A percentile compares a stretch with the other conserved stretches of the same genome.
phyloP scores from a whole-genome alignment of 345 rosid genomes.

The Acer negundo region DNA sequence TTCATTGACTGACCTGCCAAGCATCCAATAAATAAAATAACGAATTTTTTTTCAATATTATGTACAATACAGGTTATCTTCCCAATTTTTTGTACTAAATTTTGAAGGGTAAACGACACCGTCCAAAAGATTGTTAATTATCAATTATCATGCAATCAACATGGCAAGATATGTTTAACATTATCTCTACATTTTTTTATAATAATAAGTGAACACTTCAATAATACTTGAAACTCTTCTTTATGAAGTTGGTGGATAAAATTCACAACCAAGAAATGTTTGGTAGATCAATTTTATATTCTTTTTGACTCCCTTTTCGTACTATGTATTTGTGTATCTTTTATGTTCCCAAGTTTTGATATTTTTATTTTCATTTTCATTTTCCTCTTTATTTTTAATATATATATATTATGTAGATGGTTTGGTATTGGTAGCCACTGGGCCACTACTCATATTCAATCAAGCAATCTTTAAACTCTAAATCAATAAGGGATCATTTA shows the following conservation, averaged over 20 bases:
- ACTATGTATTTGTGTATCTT: not conserved
- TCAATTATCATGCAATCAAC: not conserved
- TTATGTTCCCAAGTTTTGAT: too few species aligned
- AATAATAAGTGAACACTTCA: not conserved
- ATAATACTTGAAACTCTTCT: not conserved
- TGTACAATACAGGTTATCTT: not conserved
- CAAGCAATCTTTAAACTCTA: not conserved
- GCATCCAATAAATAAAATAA: not conserved
- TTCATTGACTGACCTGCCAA: not conserved
- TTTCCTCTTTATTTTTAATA: too few species aligned
- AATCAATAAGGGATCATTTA: too few species aligned
- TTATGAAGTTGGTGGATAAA: not conserved
- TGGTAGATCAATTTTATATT: conserved; percentile 5
- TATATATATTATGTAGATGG: too few species aligned
- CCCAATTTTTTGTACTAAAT: not conserved
- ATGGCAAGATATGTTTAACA: not conserved
- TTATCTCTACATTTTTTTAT: not conserved
- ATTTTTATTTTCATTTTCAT: too few species aligned
- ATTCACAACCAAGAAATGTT: not conserved
- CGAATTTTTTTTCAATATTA: not conserved
- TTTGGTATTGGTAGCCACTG: too few species aligned
- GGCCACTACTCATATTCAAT: not conserved
- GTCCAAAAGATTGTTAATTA: not conserved
- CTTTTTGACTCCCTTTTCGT: not conserved
- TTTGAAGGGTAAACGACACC: not conserved